Base-by-base conservation (phyloP, 257 asterid species). In the Fraxinus cuspidata region DNA sequence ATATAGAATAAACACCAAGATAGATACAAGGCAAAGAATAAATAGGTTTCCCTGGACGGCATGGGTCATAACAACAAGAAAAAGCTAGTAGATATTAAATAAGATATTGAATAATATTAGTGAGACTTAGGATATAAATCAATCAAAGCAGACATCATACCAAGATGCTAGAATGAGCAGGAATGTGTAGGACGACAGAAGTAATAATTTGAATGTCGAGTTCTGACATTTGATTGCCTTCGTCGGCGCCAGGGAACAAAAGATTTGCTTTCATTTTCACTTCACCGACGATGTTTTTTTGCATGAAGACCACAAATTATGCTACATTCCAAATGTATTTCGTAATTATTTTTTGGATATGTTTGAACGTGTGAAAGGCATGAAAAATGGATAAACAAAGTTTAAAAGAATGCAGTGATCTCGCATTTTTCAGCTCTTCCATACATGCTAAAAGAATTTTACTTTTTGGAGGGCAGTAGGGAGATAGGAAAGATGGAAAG, bases 201-300 rank as follows among this genome's bases (percentile, higher is more conserved):
- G 8, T 35, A 35, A 35, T 35, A 35, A 35, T 81, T 32, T 74
- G 65, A 72, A 94, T 72, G 42, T 92, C 97, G 7, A 90, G 81
- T 10, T 84, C 89, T 32, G 83, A 86, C 86, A 89, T 73, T 73
- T 88, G 88, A 70, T 80, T 85, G 79, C 78, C 29, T 58, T 58
- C 31, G 10, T 27, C 66, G 10, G 29, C 58, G 66, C 78, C 85
- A 78, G 78, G 47, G 15, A 79, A 58, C n/a, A 84, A 81, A 27
- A 81, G 9, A n/a, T 58, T 58, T n/a, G 28, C 66, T 21, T 58
- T 58, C 28, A 58, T 4, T 58, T 58, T 58, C 66, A 58, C 21
- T n/a, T 58, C 66, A 58, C 66, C 3, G 29, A 13, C 15, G 23
- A 58, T n/a, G 18, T 21, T 15, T 51, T 2, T 16, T 10, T 5